Percentiles rank a stretch among this genome's conserved stretches.
phyloP scores from a whole-genome alignment of 176 grass and related monocot genomes.

The Dactylis glomerata region DNA sequence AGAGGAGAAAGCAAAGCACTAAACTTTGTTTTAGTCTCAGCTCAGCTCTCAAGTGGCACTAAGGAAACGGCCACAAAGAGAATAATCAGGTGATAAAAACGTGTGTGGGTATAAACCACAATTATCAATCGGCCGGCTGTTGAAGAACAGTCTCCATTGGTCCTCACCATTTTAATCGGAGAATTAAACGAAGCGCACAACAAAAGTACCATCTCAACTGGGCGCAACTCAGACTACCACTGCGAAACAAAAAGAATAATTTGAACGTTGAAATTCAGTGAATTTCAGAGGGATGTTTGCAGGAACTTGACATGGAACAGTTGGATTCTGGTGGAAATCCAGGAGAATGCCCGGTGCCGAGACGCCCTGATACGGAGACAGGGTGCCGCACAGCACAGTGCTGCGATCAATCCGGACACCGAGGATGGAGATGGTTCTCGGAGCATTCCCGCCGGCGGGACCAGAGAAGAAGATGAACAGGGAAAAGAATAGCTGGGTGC shows the following conservation, averaged over 20 bases:
- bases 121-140: background rate
- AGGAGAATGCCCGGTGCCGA: no score
- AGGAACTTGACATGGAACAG: background rate
- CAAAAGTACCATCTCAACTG: background rate
- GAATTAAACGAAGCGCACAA: background rate
- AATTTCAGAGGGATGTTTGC: background rate
- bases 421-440: background rate
- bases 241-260: background rate
- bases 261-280: background rate
- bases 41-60: background rate
- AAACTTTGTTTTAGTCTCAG: background rate
- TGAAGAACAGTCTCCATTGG: background rate
- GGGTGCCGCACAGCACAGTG: background rate
- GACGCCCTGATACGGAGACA: background rate
- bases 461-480: background rate
- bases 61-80: background rate
- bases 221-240: background rate
- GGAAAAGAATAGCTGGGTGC: background rate
- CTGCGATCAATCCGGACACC: background rate
- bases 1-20: conserved; percentile 14
- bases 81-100: background rate
- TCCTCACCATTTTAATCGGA: background rate
- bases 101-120: background rate
- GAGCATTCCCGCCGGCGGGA: background rate
- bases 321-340: background rate